Conservation (phyloP, 768 basidiomycete species). For the Amanita thiersii region DNA sequence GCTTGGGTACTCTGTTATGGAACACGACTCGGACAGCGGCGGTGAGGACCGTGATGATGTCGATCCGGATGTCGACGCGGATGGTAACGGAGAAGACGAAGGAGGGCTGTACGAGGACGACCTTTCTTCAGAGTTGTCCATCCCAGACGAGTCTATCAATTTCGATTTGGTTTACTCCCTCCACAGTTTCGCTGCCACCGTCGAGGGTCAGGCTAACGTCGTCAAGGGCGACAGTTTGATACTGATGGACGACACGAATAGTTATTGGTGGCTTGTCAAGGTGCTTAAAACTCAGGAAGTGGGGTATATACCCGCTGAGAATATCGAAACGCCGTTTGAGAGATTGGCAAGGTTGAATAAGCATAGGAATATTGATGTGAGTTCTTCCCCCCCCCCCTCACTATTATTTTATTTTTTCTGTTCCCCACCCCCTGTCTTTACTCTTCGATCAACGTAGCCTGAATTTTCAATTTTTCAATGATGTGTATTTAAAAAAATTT, state of each 20-base stretch:
- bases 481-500: background rate
- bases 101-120: slow-evolving; percentile 73
- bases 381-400: no score
- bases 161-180: slow-evolving; percentile 90
- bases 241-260: slow-evolving; percentile 96
- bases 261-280: slow-evolving; percentile 99
- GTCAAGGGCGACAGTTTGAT: slow-evolving; percentile 96
- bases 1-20: slow-evolving; percentile 3
- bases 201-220: slow-evolving; percentile 97
- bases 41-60: slow-evolving; percentile 79
- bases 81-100: slow-evolving; percentile 66
- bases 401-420: background rate
- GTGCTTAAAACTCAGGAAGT: slow-evolving; percentile 98
- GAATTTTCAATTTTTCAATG: background rate
- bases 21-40: slow-evolving; percentile 24
- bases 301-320: slow-evolving; percentile 98
- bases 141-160: slow-evolving; percentile 89
- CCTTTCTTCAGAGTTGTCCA: slow-evolving; percentile 74
- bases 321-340: slow-evolving; percentile 98
- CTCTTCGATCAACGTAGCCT: background rate
- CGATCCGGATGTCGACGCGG: slow-evolving; percentile 81
- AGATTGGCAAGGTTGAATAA: slow-evolving; percentile 93
- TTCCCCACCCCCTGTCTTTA: no score
- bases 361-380: slow-evolving; percentile 92
- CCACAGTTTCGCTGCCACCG: slow-evolving; percentile 95